A percentile compares a stretch with the other conserved stretches of the same genome.
phyloP scores from a whole-genome alignment of 345 rosid species.

The Boechera stricta region DNA sequence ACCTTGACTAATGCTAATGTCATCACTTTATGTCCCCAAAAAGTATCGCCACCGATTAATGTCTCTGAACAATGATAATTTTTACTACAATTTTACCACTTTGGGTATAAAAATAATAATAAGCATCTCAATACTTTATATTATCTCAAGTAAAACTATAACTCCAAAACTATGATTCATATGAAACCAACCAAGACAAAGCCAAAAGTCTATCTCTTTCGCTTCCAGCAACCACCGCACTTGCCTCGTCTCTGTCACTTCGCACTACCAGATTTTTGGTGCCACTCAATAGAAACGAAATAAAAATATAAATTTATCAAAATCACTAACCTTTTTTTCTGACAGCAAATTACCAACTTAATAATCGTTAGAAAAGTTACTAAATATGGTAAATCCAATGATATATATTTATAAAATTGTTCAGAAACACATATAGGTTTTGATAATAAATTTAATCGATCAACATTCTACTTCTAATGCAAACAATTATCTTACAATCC shows the following conservation, averaged over 20 bases:
- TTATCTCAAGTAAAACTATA: neutral
- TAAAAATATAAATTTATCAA: neutral
- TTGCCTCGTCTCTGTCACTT: slow-evolving; percentile 14
- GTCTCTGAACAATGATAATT: neutral
- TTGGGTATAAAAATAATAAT: neutral
- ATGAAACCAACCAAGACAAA: slow-evolving; percentile 22
- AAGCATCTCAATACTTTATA: neutral
- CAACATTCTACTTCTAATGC: neutral
- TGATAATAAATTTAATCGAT: neutral
- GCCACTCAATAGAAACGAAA: neutral
- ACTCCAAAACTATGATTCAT: slow-evolving; percentile 23
- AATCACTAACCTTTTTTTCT: neutral
- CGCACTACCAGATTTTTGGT: slow-evolving; percentile 37
- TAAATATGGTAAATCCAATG: neutral
- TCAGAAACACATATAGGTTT: neutral
- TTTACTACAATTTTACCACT: neutral
- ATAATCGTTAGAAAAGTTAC: neutral
- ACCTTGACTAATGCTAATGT: slow-evolving; percentile 28
- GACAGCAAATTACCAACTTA: neutral
- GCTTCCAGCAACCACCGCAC: slow-evolving; percentile 45
- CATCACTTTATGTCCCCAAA: slow-evolving; percentile 15
- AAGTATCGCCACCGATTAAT: neutral
- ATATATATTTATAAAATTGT: neutral
- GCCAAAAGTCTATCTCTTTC: slow-evolving; percentile 37
- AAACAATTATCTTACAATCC: neutral